Evolutionary conservation across 768 basidiomycete genomes (phyloP).

Genomic region (Trametes punicea): DNA sequence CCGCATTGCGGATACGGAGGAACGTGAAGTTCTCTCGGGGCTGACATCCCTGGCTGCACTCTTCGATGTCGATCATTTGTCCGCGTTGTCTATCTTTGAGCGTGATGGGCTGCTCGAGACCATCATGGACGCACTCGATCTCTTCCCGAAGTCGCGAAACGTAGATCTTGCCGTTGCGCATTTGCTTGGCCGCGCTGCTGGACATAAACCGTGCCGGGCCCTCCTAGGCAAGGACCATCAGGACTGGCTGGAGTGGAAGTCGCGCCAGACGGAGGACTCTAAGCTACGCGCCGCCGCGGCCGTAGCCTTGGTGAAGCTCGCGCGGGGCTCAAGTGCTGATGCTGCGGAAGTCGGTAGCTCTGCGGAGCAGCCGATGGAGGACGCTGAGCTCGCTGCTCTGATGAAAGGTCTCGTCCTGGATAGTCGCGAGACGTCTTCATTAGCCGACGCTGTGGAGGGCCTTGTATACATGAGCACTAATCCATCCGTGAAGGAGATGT

Average conservation of each 20-base stretch:
- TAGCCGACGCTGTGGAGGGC: slow-evolving; percentile 74
- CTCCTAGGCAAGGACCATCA: slow-evolving; percentile 53
- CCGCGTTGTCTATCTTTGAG: slow-evolving; percentile 62
- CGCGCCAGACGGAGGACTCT: slow-evolving; percentile 44
- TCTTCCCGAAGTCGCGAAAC: slow-evolving; percentile 46
- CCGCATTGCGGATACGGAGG: slow-evolving; percentile 54
- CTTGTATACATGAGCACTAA: slow-evolving; percentile 77
- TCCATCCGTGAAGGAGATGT: slow-evolving; percentile 55
- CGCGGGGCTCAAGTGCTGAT: slow-evolving; percentile 52
- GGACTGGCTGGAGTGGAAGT: slow-evolving; percentile 65
- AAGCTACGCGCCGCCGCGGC: slow-evolving; percentile 59
- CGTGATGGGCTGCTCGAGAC: slow-evolving; percentile 61
- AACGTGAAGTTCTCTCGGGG: slow-evolving; percentile 49
- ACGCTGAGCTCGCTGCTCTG: slow-evolving; percentile 46
- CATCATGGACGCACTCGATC: slow-evolving; percentile 67
- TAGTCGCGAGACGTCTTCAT: slow-evolving; percentile 37
- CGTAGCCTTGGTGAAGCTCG: slow-evolving; percentile 77
- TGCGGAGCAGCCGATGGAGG: slow-evolving; percentile 28
- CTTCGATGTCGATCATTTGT: slow-evolving; percentile 76
- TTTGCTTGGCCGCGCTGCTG: slow-evolving; percentile 71
- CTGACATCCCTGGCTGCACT: slow-evolving; percentile 72
- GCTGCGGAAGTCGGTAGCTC: slow-evolving; percentile 31
- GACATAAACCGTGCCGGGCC: slow-evolving; percentile 68
- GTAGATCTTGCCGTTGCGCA: slow-evolving; percentile 64
- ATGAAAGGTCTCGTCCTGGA: slow-evolving; percentile 57